These are phyloP conservation scores for Phytophthora pinifolia DNA, from an alignment of 352 stramenopile species.

Conservation along the genomic window DNA sequence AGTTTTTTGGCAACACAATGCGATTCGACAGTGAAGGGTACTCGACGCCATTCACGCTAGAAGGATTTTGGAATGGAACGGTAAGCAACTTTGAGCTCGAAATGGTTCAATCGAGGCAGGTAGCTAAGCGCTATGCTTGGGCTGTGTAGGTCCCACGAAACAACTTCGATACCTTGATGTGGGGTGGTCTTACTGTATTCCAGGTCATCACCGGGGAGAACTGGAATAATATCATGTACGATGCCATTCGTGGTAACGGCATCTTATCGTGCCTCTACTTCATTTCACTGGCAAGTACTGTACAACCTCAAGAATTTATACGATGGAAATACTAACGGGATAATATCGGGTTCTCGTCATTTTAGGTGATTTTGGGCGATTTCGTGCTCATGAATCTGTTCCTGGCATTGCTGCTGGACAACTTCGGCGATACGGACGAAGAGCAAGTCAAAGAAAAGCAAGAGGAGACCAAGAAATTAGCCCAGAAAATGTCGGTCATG, in stretches of 20 bases:
- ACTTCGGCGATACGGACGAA: slow-evolving; percentile 83
- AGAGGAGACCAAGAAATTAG: slow-evolving; percentile 52
- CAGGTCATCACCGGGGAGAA: slow-evolving; percentile 95
- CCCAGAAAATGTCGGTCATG: slow-evolving; percentile 61
- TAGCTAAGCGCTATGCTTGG: background rate
- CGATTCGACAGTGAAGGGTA: slow-evolving; percentile 89
- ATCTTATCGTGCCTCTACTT: slow-evolving; percentile 81
- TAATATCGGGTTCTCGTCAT: too few relatives aligned
- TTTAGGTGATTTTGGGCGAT: slow-evolving; percentile 82
- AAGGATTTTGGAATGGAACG: slow-evolving; percentile 64
- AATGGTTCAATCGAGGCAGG: background rate
- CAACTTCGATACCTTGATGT: slow-evolving; percentile 91
- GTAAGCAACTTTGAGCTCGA: slow-evolving; percentile 25
- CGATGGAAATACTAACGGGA: too few relatives aligned
- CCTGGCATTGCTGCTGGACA: slow-evolving; percentile 90
- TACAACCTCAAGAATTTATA: background rate
- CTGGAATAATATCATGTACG: slow-evolving; percentile 95
- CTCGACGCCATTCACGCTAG: slow-evolving; percentile 37
- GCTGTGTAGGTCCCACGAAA: slow-evolving; percentile 51
- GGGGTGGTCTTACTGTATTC: slow-evolving; percentile 86
- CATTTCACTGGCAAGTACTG: slow-evolving; percentile 64
- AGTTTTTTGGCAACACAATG: slow-evolving; percentile 95
- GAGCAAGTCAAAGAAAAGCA: slow-evolving; percentile 51
- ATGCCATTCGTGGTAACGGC: slow-evolving; percentile 82
- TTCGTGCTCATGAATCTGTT: slow-evolving; percentile 96